phyloP scores from a whole-genome alignment of 371 early-diverging fungal species.

The Mucor irregularis region DNA sequence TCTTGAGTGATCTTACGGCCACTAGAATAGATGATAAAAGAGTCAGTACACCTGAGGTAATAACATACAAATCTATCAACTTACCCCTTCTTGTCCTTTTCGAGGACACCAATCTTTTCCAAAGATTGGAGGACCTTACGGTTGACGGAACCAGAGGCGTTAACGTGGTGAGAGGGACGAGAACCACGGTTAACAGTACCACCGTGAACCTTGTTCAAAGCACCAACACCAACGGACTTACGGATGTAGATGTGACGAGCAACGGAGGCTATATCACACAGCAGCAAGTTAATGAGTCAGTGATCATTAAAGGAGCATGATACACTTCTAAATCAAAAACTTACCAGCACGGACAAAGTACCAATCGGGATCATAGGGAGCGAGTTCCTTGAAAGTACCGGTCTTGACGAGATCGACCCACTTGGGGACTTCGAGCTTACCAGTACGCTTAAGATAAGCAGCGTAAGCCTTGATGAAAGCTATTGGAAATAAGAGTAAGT shows the following conservation, averaged over 20 bases:
- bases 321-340: too few relatives aligned
- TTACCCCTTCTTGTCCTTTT: slow-evolving; percentile 88
- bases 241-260: slow-evolving; percentile 98
- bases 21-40: not conserved
- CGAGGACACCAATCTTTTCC: slow-evolving; percentile 96
- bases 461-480: slow-evolving; percentile 96
- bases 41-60: not conserved
- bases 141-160: slow-evolving; percentile 89
- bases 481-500: too few relatives aligned
- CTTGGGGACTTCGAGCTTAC: slow-evolving; percentile 97
- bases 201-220: slow-evolving; percentile 91
- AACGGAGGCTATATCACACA: slow-evolving; percentile 73
- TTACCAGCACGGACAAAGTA: slow-evolving; percentile 96
- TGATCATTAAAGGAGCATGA: too few relatives aligned
- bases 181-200: slow-evolving; percentile 91
- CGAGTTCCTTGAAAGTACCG: slow-evolving; percentile 93
- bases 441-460: slow-evolving; percentile 96
- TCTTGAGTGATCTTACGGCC: slow-evolving; percentile 48
- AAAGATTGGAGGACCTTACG: slow-evolving; percentile 96
- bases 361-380: slow-evolving; percentile 98
- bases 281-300: too few relatives aligned
- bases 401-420: slow-evolving; percentile 99
- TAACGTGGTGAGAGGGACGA: slow-evolving; percentile 90
- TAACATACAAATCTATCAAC: slow-evolving; percentile 2
- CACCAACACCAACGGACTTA: slow-evolving; percentile 93